A percentile compares a stretch with the other conserved stretches of the same genome.
These are phyloP conservation scores for Mycosarcoma mackinlayi DNA, from an alignment of 1,284 basidiomycete genomes.

Conservation along the genomic window DNA sequence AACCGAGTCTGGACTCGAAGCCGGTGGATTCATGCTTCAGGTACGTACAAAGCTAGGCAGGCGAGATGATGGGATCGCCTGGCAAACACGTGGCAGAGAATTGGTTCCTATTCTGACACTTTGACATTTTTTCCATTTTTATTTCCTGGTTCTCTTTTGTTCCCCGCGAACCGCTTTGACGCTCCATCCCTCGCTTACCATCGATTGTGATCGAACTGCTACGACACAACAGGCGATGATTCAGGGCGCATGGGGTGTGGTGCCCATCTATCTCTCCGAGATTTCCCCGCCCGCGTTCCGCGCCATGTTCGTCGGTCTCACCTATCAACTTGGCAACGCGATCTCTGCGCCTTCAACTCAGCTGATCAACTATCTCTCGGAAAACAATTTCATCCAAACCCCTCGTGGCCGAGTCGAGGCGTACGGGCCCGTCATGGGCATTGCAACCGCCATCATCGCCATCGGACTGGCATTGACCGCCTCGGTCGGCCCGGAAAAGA, in stretches of 20 bases:
- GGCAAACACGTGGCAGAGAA: conserved; percentile 4
- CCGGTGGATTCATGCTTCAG: conserved; percentile 54
- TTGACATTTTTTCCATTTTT: conserved; percentile 18
- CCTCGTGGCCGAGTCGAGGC: conserved; percentile 38
- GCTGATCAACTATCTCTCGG: conserved; percentile 55
- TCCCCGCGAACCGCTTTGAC: not conserved
- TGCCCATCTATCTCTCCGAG: conserved; percentile 51
- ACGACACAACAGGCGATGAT: conserved; percentile 26
- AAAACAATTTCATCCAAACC: conserved; percentile 29
- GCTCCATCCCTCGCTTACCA: not conserved
- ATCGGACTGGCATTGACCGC: conserved; percentile 31
- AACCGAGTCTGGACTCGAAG: conserved; percentile 44
- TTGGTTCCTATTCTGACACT: conserved; percentile 6
- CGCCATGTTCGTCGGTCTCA: conserved; percentile 50
- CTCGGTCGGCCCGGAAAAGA: conserved; percentile 52
- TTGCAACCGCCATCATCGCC: conserved; percentile 54
- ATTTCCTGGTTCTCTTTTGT: not conserved
- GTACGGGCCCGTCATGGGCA: conserved; percentile 54
- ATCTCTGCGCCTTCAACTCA: conserved; percentile 68
- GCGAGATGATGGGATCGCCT: not conserved
- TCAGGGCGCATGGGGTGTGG: conserved; percentile 55
- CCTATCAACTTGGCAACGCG: conserved; percentile 58
- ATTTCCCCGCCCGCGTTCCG: conserved; percentile 51
- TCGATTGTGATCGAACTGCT: not conserved
- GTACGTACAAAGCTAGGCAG: conserved; percentile 13